Evolutionary conservation across 805 yeast species (phyloP), one percentile per base, ranked within the genome.

Genomic region (Hanseniaspora mollemarum): DNA sequence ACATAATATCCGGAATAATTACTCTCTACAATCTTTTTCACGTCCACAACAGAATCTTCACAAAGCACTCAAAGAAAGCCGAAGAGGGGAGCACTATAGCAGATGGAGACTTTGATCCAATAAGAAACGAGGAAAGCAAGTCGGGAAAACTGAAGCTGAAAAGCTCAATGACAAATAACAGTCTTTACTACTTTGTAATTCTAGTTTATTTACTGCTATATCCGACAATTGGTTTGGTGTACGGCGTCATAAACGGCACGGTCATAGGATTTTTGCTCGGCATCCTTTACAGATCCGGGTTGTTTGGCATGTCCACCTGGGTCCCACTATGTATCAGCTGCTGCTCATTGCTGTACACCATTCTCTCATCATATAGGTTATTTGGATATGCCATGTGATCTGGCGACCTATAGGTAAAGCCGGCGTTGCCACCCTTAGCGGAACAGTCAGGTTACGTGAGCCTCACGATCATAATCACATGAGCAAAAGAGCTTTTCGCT

Each of bases 241-340:
- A 78, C 58, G 96, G 83, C 0, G 69, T 84, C 39, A 66, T 78
- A 2, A 68, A 81, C 1, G 97, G 96, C 0, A 77, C 88, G 1
- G 71, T 86, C 5, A 72, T 83, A 37, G 96, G 96, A 0, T 69
- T 87, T 12, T 61, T 92, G 55, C 62, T 84, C 16, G 81, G 81
- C 32, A 83, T 87, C 1, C 74, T 87, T 7, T 88, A 88, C 66
- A 71, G 74, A 50, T 79, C 94, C 0, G 95, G 95, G 0, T 72
- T 82, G 22, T 78, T 90, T 58, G 75, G 83, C 21, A 85, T 92
- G 94, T 81, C 94, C 12, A 85, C 96, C 0, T 90, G 98, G 98
- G 78, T 90, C 7, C 97, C 98, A 0, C 73, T 90, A 56, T 75
- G 83, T 51, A 85, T 88, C 78, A 94, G 51, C 19, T 46, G 51